Evolutionary conservation across 495 filamentous ascomycete species (phyloP), one percentile per base, ranked within the genome.

Genomic region (Penicillium argentinense): DNA sequence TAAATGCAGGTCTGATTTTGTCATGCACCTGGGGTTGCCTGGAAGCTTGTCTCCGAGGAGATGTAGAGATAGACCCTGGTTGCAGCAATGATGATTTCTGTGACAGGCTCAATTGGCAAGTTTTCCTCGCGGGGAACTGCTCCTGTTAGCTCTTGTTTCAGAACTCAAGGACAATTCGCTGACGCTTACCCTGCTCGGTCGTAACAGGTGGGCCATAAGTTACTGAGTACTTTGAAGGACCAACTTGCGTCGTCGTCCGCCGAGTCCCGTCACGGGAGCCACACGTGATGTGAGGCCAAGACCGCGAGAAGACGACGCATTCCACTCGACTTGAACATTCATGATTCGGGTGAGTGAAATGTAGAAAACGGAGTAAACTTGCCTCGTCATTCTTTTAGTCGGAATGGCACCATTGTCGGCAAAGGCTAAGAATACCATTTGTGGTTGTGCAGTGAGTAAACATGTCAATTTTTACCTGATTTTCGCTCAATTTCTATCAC

Each of bases 141-240:
- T 5, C 25, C 11, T 11, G 25, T 26, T 26, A 26, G 25, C n/a
- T 12, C 3, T 19, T 13, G 22, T 14, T 17, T 8, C 1, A 22
- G 1, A 39, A 3, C 5, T 0, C 1, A 21, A 24, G 16, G 1
- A 22, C 7, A 22, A 8, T 29, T 4, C 9, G 6, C 9, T 8
- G 4, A 6, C 21, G 9, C 14, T 11, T 44, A 45, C 42, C 34
- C 24, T 45, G 27, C 30, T 23, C 11, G 14, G 21, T 12, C 48
- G 48, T 27, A 41, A 9, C 19, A 51, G 33, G 26, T 34, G 36
- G 32, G 41, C 19, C 41, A 51, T 51, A n/a, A n/a, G n/a, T n/a
- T n/a, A n/a, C n/a, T n/a, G n/a, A 14, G 33, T 45, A 19, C 0
- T 39, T 24, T 13, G 14, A 34, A 41, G 30, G 13, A 13, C 11